Conservation (phyloP, 1,284 basidiomycete genomes). For the Ustilago bromivora region DNA sequence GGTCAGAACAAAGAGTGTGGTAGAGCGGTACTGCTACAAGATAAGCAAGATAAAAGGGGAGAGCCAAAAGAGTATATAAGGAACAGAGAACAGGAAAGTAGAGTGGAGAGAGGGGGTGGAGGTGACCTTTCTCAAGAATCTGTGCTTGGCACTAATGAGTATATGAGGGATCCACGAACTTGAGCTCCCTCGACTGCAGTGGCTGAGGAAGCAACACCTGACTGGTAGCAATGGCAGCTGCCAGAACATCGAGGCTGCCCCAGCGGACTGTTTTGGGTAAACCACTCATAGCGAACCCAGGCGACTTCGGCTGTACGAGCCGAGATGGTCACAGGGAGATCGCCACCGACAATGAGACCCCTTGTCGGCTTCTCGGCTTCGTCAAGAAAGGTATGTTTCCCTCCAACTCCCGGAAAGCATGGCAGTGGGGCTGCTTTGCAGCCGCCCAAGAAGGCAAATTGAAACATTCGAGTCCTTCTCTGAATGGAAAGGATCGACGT, state of each 20-base stretch:
- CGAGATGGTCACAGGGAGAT: conserved; percentile 6
- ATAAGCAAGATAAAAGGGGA: background rate
- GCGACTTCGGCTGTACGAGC: conserved; percentile 7
- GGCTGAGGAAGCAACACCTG: background rate
- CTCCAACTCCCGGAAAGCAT: background rate
- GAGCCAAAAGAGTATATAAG: background rate
- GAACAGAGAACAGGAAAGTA: background rate
- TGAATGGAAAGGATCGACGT: conserved; percentile 35
- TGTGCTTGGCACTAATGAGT: background rate
- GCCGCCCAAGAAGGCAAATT: conserved; percentile 20
- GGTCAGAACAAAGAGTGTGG: conserved; percentile 14
- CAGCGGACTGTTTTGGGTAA: conserved; percentile 14
- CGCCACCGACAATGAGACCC: background rate
- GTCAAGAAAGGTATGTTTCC: too few relatives aligned
- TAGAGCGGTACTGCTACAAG: background rate
- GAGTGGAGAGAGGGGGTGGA: background rate
- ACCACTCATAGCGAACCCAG: background rate
- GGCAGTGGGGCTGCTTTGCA: background rate
- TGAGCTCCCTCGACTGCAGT: background rate
- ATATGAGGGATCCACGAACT: background rate
- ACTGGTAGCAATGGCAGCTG: background rate
- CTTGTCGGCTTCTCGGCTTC: too few relatives aligned
- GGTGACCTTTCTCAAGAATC: background rate
- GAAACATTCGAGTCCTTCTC: conserved; percentile 25
- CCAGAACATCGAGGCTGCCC: background rate